Conservation (phyloP, 2,329 filamentous ascomycete species). For the Tolypocladium tropicale region DNA sequence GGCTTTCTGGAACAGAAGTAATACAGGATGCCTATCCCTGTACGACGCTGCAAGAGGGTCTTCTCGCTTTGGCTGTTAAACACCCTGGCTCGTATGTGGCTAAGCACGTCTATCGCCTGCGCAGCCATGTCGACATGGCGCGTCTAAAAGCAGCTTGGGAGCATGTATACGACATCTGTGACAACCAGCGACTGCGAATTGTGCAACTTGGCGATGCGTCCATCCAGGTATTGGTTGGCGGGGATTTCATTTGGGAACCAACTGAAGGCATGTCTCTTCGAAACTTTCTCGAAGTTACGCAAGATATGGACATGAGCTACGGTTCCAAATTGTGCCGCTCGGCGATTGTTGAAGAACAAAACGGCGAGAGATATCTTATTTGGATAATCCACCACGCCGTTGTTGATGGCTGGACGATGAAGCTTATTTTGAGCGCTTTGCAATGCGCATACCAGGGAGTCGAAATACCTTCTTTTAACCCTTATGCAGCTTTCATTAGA, state of each 20-base stretch:
- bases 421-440: background rate
- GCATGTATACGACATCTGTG: background rate
- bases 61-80: slow-evolving; percentile 22
- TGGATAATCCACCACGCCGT: background rate
- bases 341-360: background rate
- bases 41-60: slow-evolving; percentile 26
- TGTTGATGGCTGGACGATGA: background rate
- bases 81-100: slow-evolving; percentile 23
- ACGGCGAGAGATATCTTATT: background rate
- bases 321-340: background rate
- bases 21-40: slow-evolving; percentile 26
- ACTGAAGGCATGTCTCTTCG: background rate
- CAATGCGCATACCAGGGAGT: background rate
- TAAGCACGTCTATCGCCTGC: slow-evolving; percentile 13
- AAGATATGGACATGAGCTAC: background rate
- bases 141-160: slow-evolving; percentile 19
- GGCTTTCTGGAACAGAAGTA: background rate
- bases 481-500: background rate
- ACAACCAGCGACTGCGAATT: slow-evolving; percentile 8
- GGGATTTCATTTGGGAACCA: background rate
- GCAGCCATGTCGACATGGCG: slow-evolving; percentile 9
- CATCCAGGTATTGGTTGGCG: slow-evolving; percentile 2
- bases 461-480: background rate
- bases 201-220: slow-evolving; percentile 1
- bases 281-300: background rate